Percentiles rank a stretch among this genome's conserved stretches.
Evolutionary conservation across 257 asterid genomes (phyloP).

Genomic region (Solanum tacnaense): DNA sequence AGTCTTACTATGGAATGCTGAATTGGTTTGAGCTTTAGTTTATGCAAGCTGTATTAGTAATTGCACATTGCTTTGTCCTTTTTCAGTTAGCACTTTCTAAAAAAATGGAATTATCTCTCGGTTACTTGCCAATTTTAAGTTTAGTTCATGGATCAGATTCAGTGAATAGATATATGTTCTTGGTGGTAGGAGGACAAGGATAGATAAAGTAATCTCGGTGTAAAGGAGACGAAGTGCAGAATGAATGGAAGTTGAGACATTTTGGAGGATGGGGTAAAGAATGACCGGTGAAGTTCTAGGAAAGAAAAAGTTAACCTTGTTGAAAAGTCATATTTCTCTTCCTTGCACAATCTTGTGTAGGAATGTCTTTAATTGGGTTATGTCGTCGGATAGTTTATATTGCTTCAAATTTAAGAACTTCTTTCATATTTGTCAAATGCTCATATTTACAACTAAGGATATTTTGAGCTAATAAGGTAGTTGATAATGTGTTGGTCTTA

Average conservation of each 20-base stretch:
- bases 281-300: neutral
- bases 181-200: neutral
- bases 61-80: neutral
- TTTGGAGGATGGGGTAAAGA: neutral
- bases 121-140: neutral
- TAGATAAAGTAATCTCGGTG: neutral
- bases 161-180: neutral
- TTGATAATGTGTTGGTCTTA: neutral
- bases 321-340: neutral
- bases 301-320: neutral
- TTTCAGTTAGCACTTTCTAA: neutral
- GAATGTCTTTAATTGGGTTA: neutral
- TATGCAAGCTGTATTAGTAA: neutral
- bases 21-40: neutral
- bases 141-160: neutral
- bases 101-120: rapidly evolving
- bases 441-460: neutral
- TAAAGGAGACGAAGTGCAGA: neutral
- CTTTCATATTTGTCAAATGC: neutral
- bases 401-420: neutral
- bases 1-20: neutral
- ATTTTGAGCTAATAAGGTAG: neutral
- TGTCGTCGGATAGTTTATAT: neutral
- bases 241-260: neutral
- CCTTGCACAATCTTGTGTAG: neutral